These are phyloP conservation scores for Danielozyma ontarioensis DNA, from an alignment of 805 yeast species.

Conservation along the genomic window DNA sequence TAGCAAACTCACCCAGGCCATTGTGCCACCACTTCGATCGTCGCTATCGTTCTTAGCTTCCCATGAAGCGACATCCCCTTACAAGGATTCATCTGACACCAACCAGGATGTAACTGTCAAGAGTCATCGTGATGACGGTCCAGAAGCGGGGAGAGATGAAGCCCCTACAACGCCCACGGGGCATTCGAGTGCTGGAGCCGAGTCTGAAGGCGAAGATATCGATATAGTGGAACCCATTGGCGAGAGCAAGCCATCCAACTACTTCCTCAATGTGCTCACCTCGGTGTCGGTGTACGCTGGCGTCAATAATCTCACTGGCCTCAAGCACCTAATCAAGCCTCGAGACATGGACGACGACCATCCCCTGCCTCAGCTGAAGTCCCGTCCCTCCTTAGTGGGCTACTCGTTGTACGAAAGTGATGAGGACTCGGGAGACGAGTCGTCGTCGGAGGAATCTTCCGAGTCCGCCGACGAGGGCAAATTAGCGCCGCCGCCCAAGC, in stretches of 20 bases:
- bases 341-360: conserved; percentile 1
- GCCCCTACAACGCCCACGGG: conserved; percentile 3
- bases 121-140: neutral
- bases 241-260: conserved; percentile 18
- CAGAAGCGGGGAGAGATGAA: neutral
- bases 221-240: conserved; percentile 24
- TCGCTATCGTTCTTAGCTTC: conserved; percentile 2
- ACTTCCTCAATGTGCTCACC: conserved; percentile 24
- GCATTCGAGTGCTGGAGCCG: conserved; percentile 1
- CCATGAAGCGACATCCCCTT: neutral
- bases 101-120: neutral
- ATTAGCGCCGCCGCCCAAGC: too few relatives aligned
- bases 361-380: neutral
- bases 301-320: conserved; percentile 7
- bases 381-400: neutral
- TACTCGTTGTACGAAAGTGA: neutral
- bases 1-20: conserved; percentile 9
- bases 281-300: conserved; percentile 28
- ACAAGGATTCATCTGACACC: neutral
- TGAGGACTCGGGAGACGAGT: neutral
- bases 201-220: conserved; percentile 22
- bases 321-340: conserved; percentile 1
- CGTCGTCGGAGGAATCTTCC: neutral
- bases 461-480: too few relatives aligned
- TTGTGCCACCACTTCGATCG: conserved; percentile 11